These are phyloP conservation scores for Teratosphaeria gauchensis DNA, from an alignment of 2,329 filamentous ascomycete genomes.

Conservation along the genomic window DNA sequence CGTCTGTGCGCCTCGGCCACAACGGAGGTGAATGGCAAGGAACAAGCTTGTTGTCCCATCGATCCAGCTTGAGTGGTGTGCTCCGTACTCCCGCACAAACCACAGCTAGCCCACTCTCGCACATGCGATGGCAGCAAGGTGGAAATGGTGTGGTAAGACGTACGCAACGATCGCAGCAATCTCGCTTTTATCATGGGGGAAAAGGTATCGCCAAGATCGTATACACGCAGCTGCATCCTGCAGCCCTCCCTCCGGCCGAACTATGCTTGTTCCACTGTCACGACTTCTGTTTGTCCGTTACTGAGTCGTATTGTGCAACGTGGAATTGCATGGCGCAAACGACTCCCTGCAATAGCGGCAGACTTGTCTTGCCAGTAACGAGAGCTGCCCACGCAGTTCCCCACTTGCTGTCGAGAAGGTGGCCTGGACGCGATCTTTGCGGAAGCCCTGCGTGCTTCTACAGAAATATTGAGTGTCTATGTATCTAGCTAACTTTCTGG, in stretches of 20 bases:
- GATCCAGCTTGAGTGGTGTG: background rate
- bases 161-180: background rate
- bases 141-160: background rate
- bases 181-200: background rate
- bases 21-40: background rate
- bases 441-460: no score
- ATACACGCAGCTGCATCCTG: background rate
- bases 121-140: background rate
- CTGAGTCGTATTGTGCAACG: background rate
- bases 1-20: background rate
- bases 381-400: background rate
- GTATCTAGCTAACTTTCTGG: conserved; percentile 11
- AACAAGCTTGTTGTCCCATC: background rate
- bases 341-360: no score
- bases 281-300: background rate
- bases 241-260: background rate
- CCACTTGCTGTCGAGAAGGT: background rate
- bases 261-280: background rate
- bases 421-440: background rate
- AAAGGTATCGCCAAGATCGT: background rate
- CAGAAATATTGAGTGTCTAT: background rate
- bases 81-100: background rate
- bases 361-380: no score
- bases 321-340: no score
- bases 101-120: background rate